Conservation (phyloP, 257 asterid genomes). For the Solanum tarapatanum region DNA sequence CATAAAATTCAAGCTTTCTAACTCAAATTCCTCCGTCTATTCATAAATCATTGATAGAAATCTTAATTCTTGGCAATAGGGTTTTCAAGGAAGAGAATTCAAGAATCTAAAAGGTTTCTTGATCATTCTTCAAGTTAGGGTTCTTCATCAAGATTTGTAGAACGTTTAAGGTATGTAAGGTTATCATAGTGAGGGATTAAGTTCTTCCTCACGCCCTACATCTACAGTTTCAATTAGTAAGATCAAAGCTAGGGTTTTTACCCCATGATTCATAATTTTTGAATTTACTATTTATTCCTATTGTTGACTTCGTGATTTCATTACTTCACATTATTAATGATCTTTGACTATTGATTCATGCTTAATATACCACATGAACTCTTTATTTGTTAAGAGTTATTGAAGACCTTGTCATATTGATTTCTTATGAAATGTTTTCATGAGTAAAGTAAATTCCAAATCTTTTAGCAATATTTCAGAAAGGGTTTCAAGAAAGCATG, state of each 20-base stretch:
- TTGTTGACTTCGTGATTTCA: not conserved
- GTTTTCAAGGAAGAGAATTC: not conserved
- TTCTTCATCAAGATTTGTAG: not conserved
- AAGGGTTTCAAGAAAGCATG: not conserved
- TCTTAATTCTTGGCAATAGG: not conserved
- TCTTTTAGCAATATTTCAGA: not conserved
- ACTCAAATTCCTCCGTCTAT: not conserved
- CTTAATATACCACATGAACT: not conserved
- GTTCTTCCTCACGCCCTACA: not conserved
- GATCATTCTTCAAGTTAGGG: not conserved
- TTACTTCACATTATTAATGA: not conserved
- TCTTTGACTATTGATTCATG: not conserved
- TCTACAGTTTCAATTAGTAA: not conserved
- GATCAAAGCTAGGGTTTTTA: not conserved
- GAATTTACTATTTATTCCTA: not conserved
- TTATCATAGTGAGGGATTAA: not conserved
- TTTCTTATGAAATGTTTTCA: not conserved
- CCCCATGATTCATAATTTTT: not conserved
- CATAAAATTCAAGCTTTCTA: not conserved
- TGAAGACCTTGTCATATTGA: not conserved
- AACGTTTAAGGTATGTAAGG: not conserved
- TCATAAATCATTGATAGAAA: not conserved
- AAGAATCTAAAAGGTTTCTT: not conserved
- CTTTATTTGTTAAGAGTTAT: not conserved
- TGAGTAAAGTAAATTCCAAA: not conserved